Base-by-base conservation (phyloP, 805 yeast genomes). In the Wickerhamiella nectarea region DNA sequence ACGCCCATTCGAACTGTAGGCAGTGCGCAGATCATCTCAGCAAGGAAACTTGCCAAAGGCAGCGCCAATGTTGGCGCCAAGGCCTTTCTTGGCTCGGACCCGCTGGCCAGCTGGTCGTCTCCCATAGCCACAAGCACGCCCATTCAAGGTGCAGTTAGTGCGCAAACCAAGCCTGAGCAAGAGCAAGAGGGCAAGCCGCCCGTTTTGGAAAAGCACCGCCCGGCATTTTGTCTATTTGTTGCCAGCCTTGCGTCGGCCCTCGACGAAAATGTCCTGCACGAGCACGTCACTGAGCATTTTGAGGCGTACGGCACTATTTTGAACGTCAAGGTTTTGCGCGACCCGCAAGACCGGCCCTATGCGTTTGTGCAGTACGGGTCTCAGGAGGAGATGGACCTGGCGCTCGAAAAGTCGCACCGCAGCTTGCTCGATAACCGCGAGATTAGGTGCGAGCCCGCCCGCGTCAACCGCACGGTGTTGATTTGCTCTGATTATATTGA, bases 381-480 rank as follows among this genome's bases (percentile, higher is more conserved):
- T 45, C 91, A 80, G 50, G 66, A 62, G 7, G 89, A 80, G 50
- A 86, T 94, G 4, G 67, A 69, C 48, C 56, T 50, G 4, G 95
- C 95, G 0, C 70, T 85, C 43, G 61, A 58, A 15, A 67, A 68
- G 47, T 94, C 85, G 9, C 89, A 82, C 53, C 76, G 78, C 45
- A 68, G 84, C 5, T 59, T 66, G 6, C 61, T 86, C 38, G 76
- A 82, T 57, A 93, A 86, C 11, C 70, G 94, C 57, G 66, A 75
- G 3, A 74, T 89, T 36, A 71, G 96, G 45, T 83, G 94, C 62
- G 96, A 89, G 62, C 78, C 78, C 15, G 97, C 97, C 0, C 78
- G 81, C 55, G 95, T 87, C 37, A 89, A 87, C 61, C 70, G 96
- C 50, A 87, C 96, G 11, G 65, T 89, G 34, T 81, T 74, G 56